These are phyloP conservation scores for Naganishia sp. DNA, from an alignment of 1,284 basidiomycete genomes.

Conservation along the genomic window DNA sequence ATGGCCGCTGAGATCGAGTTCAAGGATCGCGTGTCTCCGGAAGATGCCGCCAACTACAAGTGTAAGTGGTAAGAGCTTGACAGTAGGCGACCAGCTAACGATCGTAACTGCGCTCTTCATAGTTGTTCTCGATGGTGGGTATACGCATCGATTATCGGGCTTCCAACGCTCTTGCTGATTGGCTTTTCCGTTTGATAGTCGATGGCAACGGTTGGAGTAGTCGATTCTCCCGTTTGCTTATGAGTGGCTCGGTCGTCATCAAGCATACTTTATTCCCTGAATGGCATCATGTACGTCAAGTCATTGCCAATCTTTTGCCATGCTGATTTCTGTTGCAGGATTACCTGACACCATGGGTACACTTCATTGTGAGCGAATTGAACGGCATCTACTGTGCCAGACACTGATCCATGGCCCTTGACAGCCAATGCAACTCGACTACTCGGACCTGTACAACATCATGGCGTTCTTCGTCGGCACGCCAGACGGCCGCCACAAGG, in stretches of 20 bases:
- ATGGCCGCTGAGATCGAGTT: slow-evolving; percentile 46
- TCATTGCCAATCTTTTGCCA: background rate
- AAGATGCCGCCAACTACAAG: slow-evolving; percentile 47
- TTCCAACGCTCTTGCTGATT: background rate
- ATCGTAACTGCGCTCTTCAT: background rate
- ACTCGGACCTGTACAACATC: slow-evolving; percentile 57
- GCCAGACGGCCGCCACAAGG: slow-evolving; percentile 44
- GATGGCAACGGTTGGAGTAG: slow-evolving; percentile 55
- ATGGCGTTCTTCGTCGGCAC: slow-evolving; percentile 58
- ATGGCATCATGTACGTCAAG: slow-evolving; percentile 44
- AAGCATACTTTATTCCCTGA: slow-evolving; percentile 56
- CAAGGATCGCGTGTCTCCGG: slow-evolving; percentile 41
- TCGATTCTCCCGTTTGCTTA: slow-evolving; percentile 50
- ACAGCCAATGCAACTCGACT: slow-evolving; percentile 56
- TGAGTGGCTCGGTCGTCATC: slow-evolving; percentile 54
- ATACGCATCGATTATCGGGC: too few relatives aligned
- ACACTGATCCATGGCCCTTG: background rate
- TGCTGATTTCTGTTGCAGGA: slow-evolving; percentile 37
- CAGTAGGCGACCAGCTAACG: background rate
- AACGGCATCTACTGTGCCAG: background rate
- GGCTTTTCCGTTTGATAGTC: slow-evolving; percentile 36
- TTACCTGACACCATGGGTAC: slow-evolving; percentile 55
- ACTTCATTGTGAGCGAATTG: slow-evolving; percentile 51
- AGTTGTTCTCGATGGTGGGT: slow-evolving; percentile 31
- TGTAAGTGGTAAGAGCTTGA: slow-evolving; percentile 36